Evolutionary conservation across 2,329 filamentous ascomycete species (phyloP).

Genomic region (Hortaea werneckii): DNA sequence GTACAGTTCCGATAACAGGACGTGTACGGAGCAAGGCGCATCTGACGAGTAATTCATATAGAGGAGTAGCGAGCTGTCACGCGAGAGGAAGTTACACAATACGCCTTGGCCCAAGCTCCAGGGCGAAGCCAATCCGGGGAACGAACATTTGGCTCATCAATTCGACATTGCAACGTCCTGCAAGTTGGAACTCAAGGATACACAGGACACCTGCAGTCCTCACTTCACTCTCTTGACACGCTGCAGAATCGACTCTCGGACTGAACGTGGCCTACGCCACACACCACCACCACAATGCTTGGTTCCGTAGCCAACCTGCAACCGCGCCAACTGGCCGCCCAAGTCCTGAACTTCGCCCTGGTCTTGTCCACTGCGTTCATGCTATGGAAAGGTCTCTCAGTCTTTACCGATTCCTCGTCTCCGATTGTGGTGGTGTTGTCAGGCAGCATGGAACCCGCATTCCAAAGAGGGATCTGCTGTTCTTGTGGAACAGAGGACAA

Average conservation of each 20-base stretch:
- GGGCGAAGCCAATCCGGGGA: neutral
- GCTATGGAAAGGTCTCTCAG: conserved; percentile 79
- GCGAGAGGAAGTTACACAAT: no score
- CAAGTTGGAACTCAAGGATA: no score
- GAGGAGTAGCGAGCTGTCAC: no score
- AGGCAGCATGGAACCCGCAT: conserved; percentile 75
- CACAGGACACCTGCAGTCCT: no score
- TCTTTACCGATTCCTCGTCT: conserved; percentile 54
- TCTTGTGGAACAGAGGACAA: conserved; percentile 61
- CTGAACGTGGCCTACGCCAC: neutral
- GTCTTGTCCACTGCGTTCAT: conserved; percentile 88
- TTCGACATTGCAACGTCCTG: neutral
- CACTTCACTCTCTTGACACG: no score
- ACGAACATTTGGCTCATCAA: neutral
- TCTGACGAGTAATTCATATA: no score
- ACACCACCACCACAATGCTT: conserved; percentile 45
- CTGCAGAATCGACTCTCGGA: no score
- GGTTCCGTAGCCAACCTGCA: conserved; percentile 55
- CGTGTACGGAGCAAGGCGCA: no score
- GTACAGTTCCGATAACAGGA: no score
- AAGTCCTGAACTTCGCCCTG: conserved; percentile 82
- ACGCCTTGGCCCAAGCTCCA: neutral
- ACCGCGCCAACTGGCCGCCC: conserved; percentile 68
- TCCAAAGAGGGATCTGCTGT: conserved; percentile 65
- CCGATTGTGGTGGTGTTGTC: conserved; percentile 78